Base-by-base conservation (phyloP, 306 rosid genomes). In the Rosa multiflora region DNA sequence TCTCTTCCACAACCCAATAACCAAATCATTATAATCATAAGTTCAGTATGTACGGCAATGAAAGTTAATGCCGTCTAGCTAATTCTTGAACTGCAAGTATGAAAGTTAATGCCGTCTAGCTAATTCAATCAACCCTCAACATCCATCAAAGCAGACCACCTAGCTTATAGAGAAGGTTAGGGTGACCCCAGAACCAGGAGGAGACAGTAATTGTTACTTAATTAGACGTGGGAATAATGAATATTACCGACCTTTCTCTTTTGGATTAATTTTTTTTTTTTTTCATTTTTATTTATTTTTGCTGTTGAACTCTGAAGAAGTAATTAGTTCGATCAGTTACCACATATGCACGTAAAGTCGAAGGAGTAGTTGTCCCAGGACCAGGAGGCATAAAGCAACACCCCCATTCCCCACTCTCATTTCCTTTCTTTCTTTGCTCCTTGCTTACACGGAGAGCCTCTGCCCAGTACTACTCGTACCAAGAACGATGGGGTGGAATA, bases 381-480 rank as follows among this genome's bases (percentile, higher is more conserved):
- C 80, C 79, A 76, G 99, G 99, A 85, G 83, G 99, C 99, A 95
- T 80, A 85, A 92, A 91, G 97, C 88, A 92, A 91, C 83, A 91
- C 83, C 87, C 0, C 42, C 20, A 9, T 68, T 43, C 5, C 44
- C 23, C 47, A 5, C 20, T 32, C 68, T 32, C 39, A 32, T 32
- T 32, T 10, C 66, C 66, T 21, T 26, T 26, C 23, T 26, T 66
- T 14, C 68, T 8, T 13, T 77, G 32, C 81, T 73, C 78, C 83
- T 92, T 88, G 90, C 97, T 92, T 92, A 80, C 97, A 92, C 92
- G 94, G 87, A 88, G 89, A 86, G 84, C 35, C 82, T 64, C 44
- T 64, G 46, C n/a, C 46, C 21, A 7, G 47, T 62, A 13, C 18
- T 29, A 29, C 15, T 58, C 3, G 0, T 49, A 58, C 9, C 17